Base-by-base conservation (phyloP, 495 filamentous ascomycete species). In the Talaromyces adpressus region DNA sequence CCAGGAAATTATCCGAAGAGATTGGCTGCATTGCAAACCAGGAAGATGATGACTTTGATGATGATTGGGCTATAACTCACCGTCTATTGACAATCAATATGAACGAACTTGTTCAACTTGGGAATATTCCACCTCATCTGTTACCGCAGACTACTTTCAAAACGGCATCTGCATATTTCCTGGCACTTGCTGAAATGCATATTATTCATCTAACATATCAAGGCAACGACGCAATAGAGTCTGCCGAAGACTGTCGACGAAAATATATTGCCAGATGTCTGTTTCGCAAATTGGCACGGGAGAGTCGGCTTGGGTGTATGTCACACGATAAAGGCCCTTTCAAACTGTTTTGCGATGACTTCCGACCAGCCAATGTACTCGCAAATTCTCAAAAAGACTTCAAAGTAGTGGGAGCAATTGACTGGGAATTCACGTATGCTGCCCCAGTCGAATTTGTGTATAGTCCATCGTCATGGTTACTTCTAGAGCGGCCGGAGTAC, bases 401-500 rank as follows among this genome's bases (percentile, higher is more conserved):
- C n/a, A 49, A 52, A 30, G 45, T 39, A 14, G 25, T 52, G 4
- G 59, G 66, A 4, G 64, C 73, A 7, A 67, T 74, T 59, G 75
- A 77, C 65, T 79, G 77, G 77, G 74, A 81, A 61, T 79, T 77
- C 57, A 67, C 73, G 12, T 79, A 79, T 59, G 70, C 66, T 20
- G 76, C 69, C 20, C 77, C 72, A 14, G 59, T 69, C 2, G 68
- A 77, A 49, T 79, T 79, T 63, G 60, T 66, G 23, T 67, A 68
- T 52, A 75, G 75, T 16, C 72, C 74, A 9, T 77, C 77, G 1
- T 79, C 74, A 74, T 81, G 77, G 77, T 70, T 82, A 22, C 68
- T 81, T 5, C 59, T 81, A 3, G 64, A 74, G 27, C 57, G 30
- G 16, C 73, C 73, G 0, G 73, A 80, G 36, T 66, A 65, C 27